These are phyloP conservation scores for Physcomitrellopsis africana DNA, from an alignment of 225 moss, liverwort and hornwort genomes.

Conservation along the genomic window DNA sequence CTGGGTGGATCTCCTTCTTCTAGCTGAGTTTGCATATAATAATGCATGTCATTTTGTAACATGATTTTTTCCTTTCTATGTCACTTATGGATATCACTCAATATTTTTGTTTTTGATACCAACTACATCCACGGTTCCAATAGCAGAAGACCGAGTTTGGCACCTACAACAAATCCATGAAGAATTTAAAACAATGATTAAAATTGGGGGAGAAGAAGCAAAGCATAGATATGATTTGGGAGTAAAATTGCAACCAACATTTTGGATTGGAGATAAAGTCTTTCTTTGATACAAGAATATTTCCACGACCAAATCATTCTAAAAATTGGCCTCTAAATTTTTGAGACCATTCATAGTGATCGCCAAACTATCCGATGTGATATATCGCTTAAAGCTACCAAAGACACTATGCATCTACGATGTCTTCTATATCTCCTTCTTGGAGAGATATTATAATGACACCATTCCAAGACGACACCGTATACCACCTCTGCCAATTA, in stretches of 20 bases:
- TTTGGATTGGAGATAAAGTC: background rate
- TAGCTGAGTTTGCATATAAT: too few relatives aligned
- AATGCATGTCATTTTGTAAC: background rate
- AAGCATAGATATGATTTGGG: background rate
- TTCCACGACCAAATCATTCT: background rate
- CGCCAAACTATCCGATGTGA: background rate
- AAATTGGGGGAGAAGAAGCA: background rate
- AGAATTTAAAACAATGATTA: background rate
- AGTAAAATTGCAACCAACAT: background rate
- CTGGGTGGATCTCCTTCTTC: too few relatives aligned
- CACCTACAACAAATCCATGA: background rate
- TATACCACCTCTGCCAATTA: background rate
- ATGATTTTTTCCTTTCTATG: constrained; percentile 4
- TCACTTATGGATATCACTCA: too few relatives aligned
- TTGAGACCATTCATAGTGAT: background rate
- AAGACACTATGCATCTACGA: background rate
- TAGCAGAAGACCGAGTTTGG: background rate
- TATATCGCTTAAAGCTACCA: background rate
- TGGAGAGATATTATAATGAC: background rate
- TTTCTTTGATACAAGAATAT: background rate
- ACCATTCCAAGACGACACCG: background rate
- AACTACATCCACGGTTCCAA: background rate
- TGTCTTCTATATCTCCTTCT: background rate
- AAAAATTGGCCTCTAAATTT: constrained; percentile 1
- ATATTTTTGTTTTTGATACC: background rate